A percentile compares a stretch with the other conserved stretches of the same genome.
Conservation (phyloP, 768 basidiomycete genomes). For the Agrocybe praecox region DNA sequence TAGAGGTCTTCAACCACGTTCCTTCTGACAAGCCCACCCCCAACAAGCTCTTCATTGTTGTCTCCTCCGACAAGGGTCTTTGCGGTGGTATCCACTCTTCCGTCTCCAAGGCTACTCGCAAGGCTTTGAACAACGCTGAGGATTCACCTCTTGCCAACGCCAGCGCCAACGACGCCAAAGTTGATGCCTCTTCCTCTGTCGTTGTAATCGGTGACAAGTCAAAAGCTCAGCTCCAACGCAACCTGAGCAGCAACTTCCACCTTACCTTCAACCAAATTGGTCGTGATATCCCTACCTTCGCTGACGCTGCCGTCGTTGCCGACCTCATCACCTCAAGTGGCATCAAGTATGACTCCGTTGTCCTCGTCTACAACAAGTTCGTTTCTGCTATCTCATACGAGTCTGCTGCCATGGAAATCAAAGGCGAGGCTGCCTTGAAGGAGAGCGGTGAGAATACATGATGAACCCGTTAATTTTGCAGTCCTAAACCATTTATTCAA, state of each 20-base stretch:
- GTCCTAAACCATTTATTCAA: neutral
- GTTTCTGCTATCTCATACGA: constrained; percentile 92
- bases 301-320: constrained; percentile 92
- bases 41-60: constrained; percentile 88
- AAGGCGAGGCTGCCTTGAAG: constrained; percentile 79
- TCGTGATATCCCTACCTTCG: constrained; percentile 95
- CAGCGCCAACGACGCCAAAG: constrained; percentile 42
- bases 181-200: constrained; percentile 66
- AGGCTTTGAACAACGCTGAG: constrained; percentile 56
- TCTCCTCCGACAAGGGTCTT: constrained; percentile 98
- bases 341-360: constrained; percentile 84
- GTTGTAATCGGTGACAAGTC: constrained; percentile 97
- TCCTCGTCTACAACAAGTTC: constrained; percentile 84
- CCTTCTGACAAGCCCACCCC: constrained; percentile 66
- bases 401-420: constrained; percentile 71
- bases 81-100: constrained; percentile 99
- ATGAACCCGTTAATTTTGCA: neutral
- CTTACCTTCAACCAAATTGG: constrained; percentile 98
- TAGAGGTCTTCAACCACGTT: constrained; percentile 89
- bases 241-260: constrained; percentile 62
- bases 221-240: constrained; percentile 85
- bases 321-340: constrained; percentile 89
- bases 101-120: constrained; percentile 87
- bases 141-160: constrained; percentile 50
- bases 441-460: constrained; percentile 65